Conservation (phyloP, 176 grass and related monocot species). For the Olyra latifolia region DNA sequence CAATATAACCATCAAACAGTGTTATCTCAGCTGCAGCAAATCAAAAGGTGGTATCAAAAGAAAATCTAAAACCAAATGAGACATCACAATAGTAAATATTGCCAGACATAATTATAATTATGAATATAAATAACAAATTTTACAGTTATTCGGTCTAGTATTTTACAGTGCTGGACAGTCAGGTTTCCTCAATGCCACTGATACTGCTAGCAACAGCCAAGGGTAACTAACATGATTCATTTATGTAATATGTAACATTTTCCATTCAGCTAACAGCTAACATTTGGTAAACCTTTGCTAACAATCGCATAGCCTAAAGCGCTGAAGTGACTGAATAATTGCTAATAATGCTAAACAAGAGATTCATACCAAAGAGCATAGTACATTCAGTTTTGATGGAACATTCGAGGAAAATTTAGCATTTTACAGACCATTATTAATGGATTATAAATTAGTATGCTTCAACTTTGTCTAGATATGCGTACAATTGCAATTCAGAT, state of each 20-base stretch:
- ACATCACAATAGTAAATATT: not conserved
- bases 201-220: too few relatives aligned
- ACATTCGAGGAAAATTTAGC: not conserved
- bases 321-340: not conserved
- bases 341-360: conserved; percentile 21
- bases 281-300: conserved; percentile 3
- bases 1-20: conserved; percentile 81
- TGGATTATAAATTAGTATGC: not conserved
- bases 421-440: not conserved
- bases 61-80: not conserved
- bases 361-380: not conserved
- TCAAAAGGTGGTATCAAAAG: conserved; percentile 24
- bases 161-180: not conserved
- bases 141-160: not conserved
- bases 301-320: not conserved
- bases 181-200: conserved; percentile 7
- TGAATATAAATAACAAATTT: conserved; percentile 15
- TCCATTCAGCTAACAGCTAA: not conserved
- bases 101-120: not conserved
- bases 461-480: conserved; percentile 1
- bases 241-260: not conserved
- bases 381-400: not conserved
- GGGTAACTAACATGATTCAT: not conserved
- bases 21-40: conserved; percentile 72
- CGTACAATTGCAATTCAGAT: not conserved